Evolutionary conservation across 2,329 filamentous ascomycete genomes (phyloP).

Genomic region (Microsporum ferrugineum): DNA sequence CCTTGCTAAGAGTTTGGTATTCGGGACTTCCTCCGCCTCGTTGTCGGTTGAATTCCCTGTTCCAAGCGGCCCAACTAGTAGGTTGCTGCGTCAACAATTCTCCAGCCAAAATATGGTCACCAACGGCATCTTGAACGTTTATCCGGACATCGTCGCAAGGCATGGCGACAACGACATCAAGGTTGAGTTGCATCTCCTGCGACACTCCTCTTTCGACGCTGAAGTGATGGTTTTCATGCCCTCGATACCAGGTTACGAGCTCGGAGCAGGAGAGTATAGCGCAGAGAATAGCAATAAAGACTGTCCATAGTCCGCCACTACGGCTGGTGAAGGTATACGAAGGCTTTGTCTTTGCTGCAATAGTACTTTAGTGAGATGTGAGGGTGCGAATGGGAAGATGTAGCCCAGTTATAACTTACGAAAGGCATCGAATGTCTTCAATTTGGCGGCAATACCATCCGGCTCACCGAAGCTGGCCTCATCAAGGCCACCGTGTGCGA

Average conservation of each 20-base stretch:
- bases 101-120: slow-evolving; percentile 79
- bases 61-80: slow-evolving; percentile 76
- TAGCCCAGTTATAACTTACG: slow-evolving; percentile 50
- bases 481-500: slow-evolving; percentile 56
- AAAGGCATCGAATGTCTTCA: slow-evolving; percentile 93
- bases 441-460: slow-evolving; percentile 41
- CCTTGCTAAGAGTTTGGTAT: slow-evolving; percentile 45
- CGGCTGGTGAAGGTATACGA: slow-evolving; percentile 78
- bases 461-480: slow-evolving; percentile 73
- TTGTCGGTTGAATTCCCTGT: slow-evolving; percentile 50
- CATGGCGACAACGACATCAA: slow-evolving; percentile 90
- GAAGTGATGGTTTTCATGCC: slow-evolving; percentile 78
- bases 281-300: slow-evolving; percentile 66
- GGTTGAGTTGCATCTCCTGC: slow-evolving; percentile 81
- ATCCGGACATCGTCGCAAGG: slow-evolving; percentile 76
- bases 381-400: background rate
- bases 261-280: slow-evolving; percentile 66
- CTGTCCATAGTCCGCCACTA: slow-evolving; percentile 86
- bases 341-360: slow-evolving; percentile 80
- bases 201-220: slow-evolving; percentile 85
- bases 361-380: background rate
- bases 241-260: slow-evolving; percentile 69
- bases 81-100: slow-evolving; percentile 60
- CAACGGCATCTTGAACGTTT: slow-evolving; percentile 91
- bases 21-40: slow-evolving; percentile 50